Evolutionary conservation across 2,329 filamentous ascomycete species (phyloP).

Genomic region (Penicillium sp.): DNA sequence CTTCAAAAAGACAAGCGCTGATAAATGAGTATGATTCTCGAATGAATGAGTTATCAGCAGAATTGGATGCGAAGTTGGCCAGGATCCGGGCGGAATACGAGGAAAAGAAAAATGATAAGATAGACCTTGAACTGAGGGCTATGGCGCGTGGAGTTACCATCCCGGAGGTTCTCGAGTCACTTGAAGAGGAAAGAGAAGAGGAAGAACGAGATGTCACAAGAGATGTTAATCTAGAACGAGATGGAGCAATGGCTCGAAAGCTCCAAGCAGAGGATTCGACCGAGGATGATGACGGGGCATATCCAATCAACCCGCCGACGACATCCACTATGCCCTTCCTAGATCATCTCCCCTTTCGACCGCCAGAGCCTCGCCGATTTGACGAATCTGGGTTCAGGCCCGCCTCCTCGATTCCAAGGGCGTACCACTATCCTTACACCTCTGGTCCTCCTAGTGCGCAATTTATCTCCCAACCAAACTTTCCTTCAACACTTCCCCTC

Average conservation of each 20-base stretch:
- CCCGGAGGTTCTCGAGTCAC: not conserved
- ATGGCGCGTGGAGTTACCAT: not conserved
- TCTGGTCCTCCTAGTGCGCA: not conserved
- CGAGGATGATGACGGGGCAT: not conserved
- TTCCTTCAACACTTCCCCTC: too few relatives aligned
- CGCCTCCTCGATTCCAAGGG: not conserved
- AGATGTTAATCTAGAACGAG: conserved; percentile 25
- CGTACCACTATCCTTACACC: not conserved
- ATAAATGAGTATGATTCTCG: conserved; percentile 6
- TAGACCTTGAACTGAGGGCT: conserved; percentile 5
- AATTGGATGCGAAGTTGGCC: conserved; percentile 7
- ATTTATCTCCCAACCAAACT: too few relatives aligned
- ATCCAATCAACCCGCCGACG: not conserved
- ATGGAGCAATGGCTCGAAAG: conserved; percentile 44
- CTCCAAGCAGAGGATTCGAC: conserved; percentile 35
- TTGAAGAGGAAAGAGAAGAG: conserved; percentile 10
- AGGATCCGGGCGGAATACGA: conserved; percentile 6
- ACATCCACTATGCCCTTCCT: not conserved
- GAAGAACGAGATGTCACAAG: not conserved
- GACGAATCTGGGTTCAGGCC: not conserved
- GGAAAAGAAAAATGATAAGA: conserved; percentile 8
- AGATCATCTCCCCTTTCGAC: not conserved
- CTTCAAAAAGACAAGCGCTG: conserved; percentile 20
- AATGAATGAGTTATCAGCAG: conserved; percentile 3
- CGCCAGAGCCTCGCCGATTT: not conserved